These are phyloP conservation scores for Ganoderma resinaceum DNA, from an alignment of 1,284 basidiomycete species.

Conservation along the genomic window DNA sequence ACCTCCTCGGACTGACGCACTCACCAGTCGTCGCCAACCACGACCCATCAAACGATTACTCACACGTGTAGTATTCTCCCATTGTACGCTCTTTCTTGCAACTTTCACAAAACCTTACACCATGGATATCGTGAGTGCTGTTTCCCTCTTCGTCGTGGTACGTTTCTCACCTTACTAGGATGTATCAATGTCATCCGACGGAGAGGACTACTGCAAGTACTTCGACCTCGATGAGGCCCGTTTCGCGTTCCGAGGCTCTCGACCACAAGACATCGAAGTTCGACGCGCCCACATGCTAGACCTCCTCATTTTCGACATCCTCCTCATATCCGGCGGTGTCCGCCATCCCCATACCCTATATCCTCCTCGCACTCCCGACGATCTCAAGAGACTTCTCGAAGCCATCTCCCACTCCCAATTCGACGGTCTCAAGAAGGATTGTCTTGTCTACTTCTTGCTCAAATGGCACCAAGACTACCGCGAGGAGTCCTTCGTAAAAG, in stretches of 20 bases:
- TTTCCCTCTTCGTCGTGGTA: too few relatives aligned
- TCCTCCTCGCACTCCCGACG: constrained; percentile 64
- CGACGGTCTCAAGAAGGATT: constrained; percentile 79
- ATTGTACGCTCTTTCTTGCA: constrained; percentile 5
- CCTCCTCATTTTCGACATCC: constrained; percentile 74
- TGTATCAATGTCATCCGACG: constrained; percentile 18
- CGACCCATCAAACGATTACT: neutral
- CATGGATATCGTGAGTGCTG: constrained; percentile 26
- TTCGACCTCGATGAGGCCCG: constrained; percentile 52
- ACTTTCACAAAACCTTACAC: neutral
- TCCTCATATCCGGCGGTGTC: constrained; percentile 71
- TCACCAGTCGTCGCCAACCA: neutral
- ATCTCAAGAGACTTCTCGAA: constrained; percentile 61
- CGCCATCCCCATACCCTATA: constrained; percentile 63
- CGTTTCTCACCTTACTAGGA: constrained; percentile 18
- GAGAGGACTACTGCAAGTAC: constrained; percentile 40
- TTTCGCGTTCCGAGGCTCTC: constrained; percentile 59
- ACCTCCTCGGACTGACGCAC: neutral
- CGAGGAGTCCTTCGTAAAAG: constrained; percentile 59
- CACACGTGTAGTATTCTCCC: constrained; percentile 15
- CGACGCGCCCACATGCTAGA: constrained; percentile 69
- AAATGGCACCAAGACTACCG: constrained; percentile 76
- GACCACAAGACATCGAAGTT: constrained; percentile 60
- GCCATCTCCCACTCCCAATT: constrained; percentile 68
- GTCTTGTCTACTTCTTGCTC: constrained; percentile 77